Conservation (phyloP, 2,329 filamentous ascomycete species). For the Tolypocladium endophyticum region DNA sequence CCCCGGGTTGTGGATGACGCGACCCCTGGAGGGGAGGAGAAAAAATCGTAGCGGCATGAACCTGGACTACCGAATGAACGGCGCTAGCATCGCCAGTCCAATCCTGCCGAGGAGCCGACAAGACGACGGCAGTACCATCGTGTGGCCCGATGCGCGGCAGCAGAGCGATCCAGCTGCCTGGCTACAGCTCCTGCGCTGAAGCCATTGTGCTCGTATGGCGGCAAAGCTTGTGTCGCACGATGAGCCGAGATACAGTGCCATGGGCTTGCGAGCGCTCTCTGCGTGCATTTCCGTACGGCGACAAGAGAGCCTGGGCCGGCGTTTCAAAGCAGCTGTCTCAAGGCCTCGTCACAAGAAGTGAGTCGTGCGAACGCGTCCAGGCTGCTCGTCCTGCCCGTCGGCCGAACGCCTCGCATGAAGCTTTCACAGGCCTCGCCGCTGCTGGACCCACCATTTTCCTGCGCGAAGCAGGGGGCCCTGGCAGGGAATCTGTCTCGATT, state of each 20-base stretch:
- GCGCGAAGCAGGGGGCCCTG: neutral
- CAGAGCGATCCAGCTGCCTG: neutral
- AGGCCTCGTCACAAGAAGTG: neutral
- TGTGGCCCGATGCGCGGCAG: neutral
- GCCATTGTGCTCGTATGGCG: neutral
- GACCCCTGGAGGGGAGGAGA: neutral
- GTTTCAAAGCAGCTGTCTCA: neutral
- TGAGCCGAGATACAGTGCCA: neutral
- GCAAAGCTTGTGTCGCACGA: neutral
- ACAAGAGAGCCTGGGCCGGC: neutral
- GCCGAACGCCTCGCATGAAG: neutral
- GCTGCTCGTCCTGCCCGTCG: neutral
- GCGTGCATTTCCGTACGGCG: neutral
- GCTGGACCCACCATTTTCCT: neutral
- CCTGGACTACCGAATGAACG: slow-evolving; percentile 7
- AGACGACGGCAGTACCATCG: neutral
- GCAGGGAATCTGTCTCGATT: neutral
- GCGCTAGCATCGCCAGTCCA: slow-evolving; percentile 7
- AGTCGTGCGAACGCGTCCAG: neutral
- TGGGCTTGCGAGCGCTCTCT: neutral
- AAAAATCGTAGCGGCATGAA: neutral
- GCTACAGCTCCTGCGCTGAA: neutral
- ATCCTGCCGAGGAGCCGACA: slow-evolving; percentile 10
- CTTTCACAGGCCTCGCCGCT: neutral
- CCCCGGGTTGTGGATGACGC: neutral